phyloP scores from a whole-genome alignment of 2,329 filamentous ascomycete genomes.

The Bipolaris sorokiniana region DNA sequence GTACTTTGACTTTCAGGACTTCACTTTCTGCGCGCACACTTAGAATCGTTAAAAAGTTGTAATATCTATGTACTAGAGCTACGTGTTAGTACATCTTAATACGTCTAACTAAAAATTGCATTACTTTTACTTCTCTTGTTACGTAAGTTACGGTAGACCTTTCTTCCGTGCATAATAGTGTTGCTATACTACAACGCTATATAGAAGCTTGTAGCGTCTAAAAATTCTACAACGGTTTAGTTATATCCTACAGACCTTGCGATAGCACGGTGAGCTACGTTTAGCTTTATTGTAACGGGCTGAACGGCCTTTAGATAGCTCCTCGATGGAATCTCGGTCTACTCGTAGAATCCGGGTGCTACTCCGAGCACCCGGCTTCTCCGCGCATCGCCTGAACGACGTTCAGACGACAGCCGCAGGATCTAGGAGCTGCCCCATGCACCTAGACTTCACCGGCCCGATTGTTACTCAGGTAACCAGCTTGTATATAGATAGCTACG shows the following conservation, averaged over 20 bases:
- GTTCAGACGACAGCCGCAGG: no score
- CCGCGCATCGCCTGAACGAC: no score
- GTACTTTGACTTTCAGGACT: conserved; percentile 7
- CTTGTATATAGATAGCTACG: no score
- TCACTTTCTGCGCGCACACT: conserved; percentile 3
- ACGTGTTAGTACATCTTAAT: background rate
- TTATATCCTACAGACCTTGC: background rate
- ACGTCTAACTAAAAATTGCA: conserved; percentile 3
- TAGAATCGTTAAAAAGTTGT: background rate
- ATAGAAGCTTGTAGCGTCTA: conserved; percentile 1
- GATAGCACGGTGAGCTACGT: background rate
- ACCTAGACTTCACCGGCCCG: no score
- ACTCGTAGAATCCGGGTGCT: no score
- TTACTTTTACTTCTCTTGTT: background rate
- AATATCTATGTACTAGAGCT: background rate
- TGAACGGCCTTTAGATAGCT: no score
- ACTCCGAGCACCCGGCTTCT: no score
- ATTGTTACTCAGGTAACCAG: no score
- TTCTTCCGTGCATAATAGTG: background rate
- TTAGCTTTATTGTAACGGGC: background rate
- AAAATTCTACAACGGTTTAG: background rate
- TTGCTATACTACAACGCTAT: conserved; percentile 1
- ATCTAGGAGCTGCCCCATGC: no score
- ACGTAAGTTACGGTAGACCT: background rate
- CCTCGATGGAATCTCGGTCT: no score